Evolutionary conservation across 345 rosid genomes (phyloP), one percentile per base, ranked within the genome.

Genomic region (Luvunga scandens): DNA sequence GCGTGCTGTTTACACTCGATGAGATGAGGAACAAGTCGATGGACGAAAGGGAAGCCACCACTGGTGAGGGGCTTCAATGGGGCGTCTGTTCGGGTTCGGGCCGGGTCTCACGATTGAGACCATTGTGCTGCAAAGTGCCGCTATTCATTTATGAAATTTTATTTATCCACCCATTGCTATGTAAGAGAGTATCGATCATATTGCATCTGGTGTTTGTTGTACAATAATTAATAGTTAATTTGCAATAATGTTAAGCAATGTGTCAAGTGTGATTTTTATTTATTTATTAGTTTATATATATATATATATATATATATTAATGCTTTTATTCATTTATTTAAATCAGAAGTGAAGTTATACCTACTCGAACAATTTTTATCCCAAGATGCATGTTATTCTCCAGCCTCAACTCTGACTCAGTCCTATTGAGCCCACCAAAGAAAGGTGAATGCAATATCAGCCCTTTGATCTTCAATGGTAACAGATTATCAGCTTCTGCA

Each of bases 391-490:
- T 75, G 38, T 84, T 84, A 60, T 83, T 77, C 22, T 2, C 74
- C 25, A 84, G 33, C 61, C 82, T 81, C 28, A 85, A 24, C 82
- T 93, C 97, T 2, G 93, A 87, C 42, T 25, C 84, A 1, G 82
- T 76, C 68, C 94, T 69, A 28, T 78, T 76, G 65, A 9, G 30
- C 16, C 93, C 97, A 13, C 97, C 89, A 45, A 93, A 90, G 85
- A 85, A 89, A 0, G 93, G 86, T 24, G 88, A 89, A 66, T 88
- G 88, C 77, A 91, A 65, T 62, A 93, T 84, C 84, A 89, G 53
- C 79, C 97, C 95, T 31, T 69, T 81, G 90, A 93, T 89, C 78
- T 69, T 86, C 66, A 93, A 72, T n/a, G 92, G 85, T 3, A 38
- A 61, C 9, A 91, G 79, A 42, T 82, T 76, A 1, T 45, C 64